Percentiles rank a stretch among this genome's conserved stretches.
These are phyloP conservation scores for Corchorus olitorius DNA, from an alignment of 345 rosid genomes.

Conservation along the genomic window DNA sequence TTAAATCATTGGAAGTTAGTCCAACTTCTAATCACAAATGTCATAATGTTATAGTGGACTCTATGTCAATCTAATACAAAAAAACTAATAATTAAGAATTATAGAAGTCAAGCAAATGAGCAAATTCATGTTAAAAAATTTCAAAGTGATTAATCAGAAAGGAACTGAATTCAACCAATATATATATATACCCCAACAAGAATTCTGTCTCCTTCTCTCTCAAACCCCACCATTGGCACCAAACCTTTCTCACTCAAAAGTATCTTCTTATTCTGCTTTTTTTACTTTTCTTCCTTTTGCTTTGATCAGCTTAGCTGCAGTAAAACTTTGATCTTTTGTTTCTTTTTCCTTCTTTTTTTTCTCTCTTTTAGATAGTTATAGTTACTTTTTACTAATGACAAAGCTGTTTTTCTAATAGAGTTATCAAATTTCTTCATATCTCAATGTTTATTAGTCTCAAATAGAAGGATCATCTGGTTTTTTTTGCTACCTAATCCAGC, in stretches of 20 bases:
- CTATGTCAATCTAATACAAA: neutral
- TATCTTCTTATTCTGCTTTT: slow-evolving; percentile 18
- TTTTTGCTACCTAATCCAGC: slow-evolving; percentile 29
- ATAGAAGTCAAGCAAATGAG: neutral
- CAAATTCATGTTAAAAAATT: slow-evolving; percentile 7
- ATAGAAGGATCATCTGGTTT: slow-evolving; percentile 7
- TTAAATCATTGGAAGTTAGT: slow-evolving; percentile 4
- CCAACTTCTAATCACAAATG: slow-evolving; percentile 12
- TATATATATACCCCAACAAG: slow-evolving; percentile 2
- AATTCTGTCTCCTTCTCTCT: neutral
- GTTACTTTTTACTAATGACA: slow-evolving; percentile 15
- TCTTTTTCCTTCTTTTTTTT: neutral
- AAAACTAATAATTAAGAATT: neutral
- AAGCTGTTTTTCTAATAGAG: slow-evolving; percentile 5
- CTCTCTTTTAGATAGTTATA: slow-evolving; percentile 2
- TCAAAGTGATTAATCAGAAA: neutral
- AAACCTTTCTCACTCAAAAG: slow-evolving; percentile 7
- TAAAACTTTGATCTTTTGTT: slow-evolving; percentile 15
- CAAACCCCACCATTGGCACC: neutral
- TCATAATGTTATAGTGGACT: slow-evolving; percentile 1
- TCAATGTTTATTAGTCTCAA: slow-evolving; percentile 3
- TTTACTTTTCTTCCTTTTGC: neutral
- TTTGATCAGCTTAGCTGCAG: slow-evolving; percentile 33
- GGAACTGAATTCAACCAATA: neutral
- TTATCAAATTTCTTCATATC: slow-evolving; percentile 10